Conservation (phyloP, 208 protist species). For the Leptomonas pyrrhocoris region DNA sequence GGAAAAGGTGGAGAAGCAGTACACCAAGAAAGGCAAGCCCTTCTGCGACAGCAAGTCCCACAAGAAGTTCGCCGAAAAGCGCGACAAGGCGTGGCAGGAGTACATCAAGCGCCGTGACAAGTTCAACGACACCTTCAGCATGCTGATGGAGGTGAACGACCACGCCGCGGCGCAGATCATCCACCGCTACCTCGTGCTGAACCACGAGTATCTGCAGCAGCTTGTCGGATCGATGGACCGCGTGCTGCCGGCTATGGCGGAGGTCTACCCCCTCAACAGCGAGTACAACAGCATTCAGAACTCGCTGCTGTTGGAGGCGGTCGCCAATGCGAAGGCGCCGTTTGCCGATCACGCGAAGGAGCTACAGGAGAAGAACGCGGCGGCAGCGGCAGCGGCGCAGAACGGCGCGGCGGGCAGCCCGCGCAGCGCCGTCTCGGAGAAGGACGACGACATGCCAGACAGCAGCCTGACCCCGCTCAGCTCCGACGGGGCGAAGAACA, state of each 20-base stretch:
- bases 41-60: constrained; percentile 66
- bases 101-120: constrained; percentile 41
- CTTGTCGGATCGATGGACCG: constrained; percentile 45
- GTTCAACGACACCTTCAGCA: constrained; percentile 51
- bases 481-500: constrained; percentile 8
- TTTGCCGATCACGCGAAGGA: constrained; percentile 44
- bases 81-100: constrained; percentile 49
- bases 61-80: constrained; percentile 54
- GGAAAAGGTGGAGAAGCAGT: constrained; percentile 63
- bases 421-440: constrained; percentile 3
- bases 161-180: constrained; percentile 67
- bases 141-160: constrained; percentile 76
- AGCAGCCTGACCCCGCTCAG: constrained; percentile 19
- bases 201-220: constrained; percentile 66
- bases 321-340: constrained; percentile 37
- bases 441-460: constrained; percentile 10
- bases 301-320: constrained; percentile 55
- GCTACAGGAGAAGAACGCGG: constrained; percentile 11
- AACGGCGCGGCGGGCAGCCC: not conserved
- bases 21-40: constrained; percentile 63
- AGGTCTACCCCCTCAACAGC: constrained; percentile 61
- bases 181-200: constrained; percentile 65
- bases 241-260: constrained; percentile 56
- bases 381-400: not conserved
- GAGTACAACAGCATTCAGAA: constrained; percentile 67